A percentile compares a stretch with the other conserved stretches of the same genome.
These are phyloP conservation scores for Flueggea neowawraea DNA, from an alignment of 441 rosid species.

Conservation along the genomic window DNA sequence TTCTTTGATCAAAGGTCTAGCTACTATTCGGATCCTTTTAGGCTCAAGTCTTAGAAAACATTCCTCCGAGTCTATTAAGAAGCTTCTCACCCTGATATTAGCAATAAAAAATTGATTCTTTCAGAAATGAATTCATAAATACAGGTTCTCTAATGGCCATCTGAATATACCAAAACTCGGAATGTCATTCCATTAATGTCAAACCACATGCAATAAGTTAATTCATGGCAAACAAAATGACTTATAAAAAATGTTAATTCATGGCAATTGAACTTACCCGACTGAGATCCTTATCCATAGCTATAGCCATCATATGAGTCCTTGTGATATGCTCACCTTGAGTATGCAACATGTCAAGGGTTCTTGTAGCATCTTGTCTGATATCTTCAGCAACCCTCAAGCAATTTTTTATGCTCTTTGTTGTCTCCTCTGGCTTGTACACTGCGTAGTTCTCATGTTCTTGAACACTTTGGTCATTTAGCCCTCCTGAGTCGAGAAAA, in stretches of 20 bases:
- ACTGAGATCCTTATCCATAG: slow-evolving; percentile 75
- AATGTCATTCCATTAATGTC: too few species aligned
- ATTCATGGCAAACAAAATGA: too few species aligned
- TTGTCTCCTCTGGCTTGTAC: slow-evolving; percentile 81
- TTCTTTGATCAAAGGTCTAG: slow-evolving; percentile 63
- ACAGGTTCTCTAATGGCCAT: too few species aligned
- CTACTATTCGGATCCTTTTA: slow-evolving; percentile 58
- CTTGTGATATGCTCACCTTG: slow-evolving; percentile 87
- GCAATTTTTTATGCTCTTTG: slow-evolving; percentile 58
- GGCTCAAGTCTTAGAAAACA: slow-evolving; percentile 90
- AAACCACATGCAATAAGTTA: too few species aligned
- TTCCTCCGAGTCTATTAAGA: slow-evolving; percentile 84
- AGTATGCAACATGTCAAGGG: slow-evolving; percentile 62
- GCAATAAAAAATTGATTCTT: neutral
- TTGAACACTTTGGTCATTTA: slow-evolving; percentile 73
- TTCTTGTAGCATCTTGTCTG: slow-evolving; percentile 63
- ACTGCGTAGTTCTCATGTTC: slow-evolving; percentile 71
- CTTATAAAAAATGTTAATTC: neutral
- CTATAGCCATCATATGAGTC: slow-evolving; percentile 63
- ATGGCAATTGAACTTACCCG: slow-evolving; percentile 40
- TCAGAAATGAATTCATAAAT: too few species aligned
- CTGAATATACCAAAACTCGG: too few species aligned
- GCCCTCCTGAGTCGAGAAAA: slow-evolving; percentile 66
- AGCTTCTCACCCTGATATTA: slow-evolving; percentile 85
- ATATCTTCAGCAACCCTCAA: slow-evolving; percentile 79